Conservation (phyloP, 176 grass and related monocot genomes). For the Thalia dealbata region DNA sequence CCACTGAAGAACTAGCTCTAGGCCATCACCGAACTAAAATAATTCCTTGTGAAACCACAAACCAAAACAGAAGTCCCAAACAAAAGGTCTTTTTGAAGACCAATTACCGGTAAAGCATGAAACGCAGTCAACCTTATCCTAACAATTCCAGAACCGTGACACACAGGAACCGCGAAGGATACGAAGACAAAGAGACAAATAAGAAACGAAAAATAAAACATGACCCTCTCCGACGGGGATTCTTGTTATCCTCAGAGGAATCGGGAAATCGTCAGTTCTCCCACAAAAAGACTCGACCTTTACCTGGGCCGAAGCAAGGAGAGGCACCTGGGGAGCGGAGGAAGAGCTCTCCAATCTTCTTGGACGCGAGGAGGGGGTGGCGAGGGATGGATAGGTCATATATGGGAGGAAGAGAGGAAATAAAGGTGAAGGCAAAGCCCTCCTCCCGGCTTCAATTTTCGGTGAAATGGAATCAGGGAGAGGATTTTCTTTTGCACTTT, state of each 20-base stretch:
- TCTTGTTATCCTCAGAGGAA: too few species aligned
- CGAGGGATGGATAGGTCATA: neutral
- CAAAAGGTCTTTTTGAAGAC: neutral
- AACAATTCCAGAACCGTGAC: neutral
- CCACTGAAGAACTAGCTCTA: neutral
- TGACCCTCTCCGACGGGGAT: neutral
- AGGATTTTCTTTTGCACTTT: too few species aligned
- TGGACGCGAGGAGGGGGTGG: neutral
- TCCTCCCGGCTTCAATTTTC: too few species aligned
- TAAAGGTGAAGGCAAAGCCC: too few species aligned
- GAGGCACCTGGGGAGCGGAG: neutral
- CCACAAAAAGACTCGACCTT: neutral
- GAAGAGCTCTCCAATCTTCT: neutral
- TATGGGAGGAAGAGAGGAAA: neutral
- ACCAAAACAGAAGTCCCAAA: neutral
- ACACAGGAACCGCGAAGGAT: neutral
- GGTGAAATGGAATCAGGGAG: too few species aligned
- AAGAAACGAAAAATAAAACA: neutral
- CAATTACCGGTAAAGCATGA: neutral
- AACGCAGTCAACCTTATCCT: neutral
- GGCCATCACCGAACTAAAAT: neutral
- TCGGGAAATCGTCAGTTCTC: neutral
- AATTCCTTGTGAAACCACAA: neutral
- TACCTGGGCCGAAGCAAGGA: neutral
- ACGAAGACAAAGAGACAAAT: neutral